Percentiles rank a stretch among this genome's conserved stretches.
phyloP scores from a whole-genome alignment of 1,139 yeast species.

The Debaryomyces robertsiae region DNA sequence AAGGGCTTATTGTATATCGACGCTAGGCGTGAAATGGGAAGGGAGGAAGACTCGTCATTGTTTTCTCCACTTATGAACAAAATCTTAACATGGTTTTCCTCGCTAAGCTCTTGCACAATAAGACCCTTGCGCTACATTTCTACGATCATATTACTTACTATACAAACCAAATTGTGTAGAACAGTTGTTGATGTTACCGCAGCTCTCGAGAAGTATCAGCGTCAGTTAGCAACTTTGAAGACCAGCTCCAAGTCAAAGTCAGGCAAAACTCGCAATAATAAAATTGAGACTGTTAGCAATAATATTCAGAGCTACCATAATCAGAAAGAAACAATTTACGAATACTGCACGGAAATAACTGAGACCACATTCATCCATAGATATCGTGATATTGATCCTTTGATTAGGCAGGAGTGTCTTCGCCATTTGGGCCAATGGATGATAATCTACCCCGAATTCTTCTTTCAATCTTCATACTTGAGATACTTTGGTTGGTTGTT shows the following conservation, averaged over 20 bases:
- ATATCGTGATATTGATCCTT: constrained; percentile 77
- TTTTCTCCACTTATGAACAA: constrained; percentile 54
- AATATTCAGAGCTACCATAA: constrained; percentile 51
- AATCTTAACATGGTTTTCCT: constrained; percentile 73
- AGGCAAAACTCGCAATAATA: constrained; percentile 28
- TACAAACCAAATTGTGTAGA: constrained; percentile 63
- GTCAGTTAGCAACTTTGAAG: constrained; percentile 37
- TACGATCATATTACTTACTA: constrained; percentile 57
- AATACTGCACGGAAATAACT: constrained; percentile 64
- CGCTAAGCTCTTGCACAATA: constrained; percentile 67
- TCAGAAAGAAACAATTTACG: constrained; percentile 56
- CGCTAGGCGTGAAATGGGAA: constrained; percentile 24
- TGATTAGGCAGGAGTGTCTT: constrained; percentile 71
- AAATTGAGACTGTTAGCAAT: constrained; percentile 44
- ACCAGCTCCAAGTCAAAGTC: constrained; percentile 1
- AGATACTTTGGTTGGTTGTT: constrained; percentile 84
- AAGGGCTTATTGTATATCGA: constrained; percentile 61
- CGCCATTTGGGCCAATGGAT: constrained; percentile 67
- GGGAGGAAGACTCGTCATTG: constrained; percentile 25
- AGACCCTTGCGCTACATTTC: constrained; percentile 75
- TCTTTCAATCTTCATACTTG: constrained; percentile 67
- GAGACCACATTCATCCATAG: constrained; percentile 73
- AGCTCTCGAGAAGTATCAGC: constrained; percentile 46
- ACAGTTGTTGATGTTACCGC: constrained; percentile 46
- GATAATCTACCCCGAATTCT: constrained; percentile 66